Base-by-base conservation (phyloP, 805 yeast species). In the Cyberlindnera petersonii region DNA sequence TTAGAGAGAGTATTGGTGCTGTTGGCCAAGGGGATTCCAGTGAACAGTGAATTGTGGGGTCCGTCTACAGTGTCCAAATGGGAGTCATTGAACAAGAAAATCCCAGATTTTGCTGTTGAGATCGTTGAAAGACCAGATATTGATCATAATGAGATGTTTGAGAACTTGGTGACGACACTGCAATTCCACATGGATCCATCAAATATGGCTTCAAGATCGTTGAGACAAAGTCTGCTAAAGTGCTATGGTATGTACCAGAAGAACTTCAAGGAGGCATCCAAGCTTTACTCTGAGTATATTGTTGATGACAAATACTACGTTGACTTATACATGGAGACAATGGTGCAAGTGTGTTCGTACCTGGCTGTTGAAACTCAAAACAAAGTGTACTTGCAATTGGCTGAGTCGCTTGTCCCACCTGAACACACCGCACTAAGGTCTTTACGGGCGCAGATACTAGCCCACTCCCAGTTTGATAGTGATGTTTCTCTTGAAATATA, bases 401-500 rank as follows among this genome's bases (percentile, higher is more conserved):
- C 74, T 1, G 65, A 71, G 33, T 61, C 55, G 6, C 42, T 57
- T 64, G 9, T 61, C 54, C 50, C 61, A 11, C 50, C 60, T 10
- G 46, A 47, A 11, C 50, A 43, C 16, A 30, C 61, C 3, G 45
- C 52, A 4, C 19, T 49, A 8, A 60, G 62, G 24, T 51, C 65
- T 4, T 40, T 72, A 6, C 69, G 71, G 39, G 58, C 63, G 5
- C 49, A 68, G 31, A 69, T 77, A 11, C 46, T 75, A 8, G 71
- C 69, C 0, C 54, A 63, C 18, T 54, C 73, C 9, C 58, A 56
- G 26, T 66, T 69, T 29, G 62, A 69, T 27, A 42, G 60, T 6
- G 71, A 68, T 8, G 44, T 55, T 29, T 57, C 75, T 1, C 58
- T 77, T 27, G 62, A 59, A 3, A 40, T 72, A 4, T 77, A 66